These are phyloP conservation scores for Pythium sukuiense DNA, from an alignment of 352 stramenopile genomes.

Conservation along the genomic window DNA sequence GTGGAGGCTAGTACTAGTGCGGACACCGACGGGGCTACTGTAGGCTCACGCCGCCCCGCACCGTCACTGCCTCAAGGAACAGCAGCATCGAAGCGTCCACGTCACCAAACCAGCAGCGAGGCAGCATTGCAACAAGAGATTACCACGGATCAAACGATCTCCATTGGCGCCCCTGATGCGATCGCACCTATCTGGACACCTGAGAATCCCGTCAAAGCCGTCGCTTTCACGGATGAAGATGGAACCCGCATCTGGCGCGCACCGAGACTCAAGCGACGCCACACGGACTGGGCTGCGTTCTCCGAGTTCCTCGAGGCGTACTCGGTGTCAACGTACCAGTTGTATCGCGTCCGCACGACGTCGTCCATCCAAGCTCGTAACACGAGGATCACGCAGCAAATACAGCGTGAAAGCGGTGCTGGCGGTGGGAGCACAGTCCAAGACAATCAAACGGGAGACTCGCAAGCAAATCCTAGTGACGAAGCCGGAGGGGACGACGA, in stretches of 20 bases:
- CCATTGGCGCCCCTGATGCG: not conserved
- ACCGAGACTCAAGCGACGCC: slow-evolving; percentile 44
- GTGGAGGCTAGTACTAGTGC: not conserved
- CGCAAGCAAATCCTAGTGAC: slow-evolving; percentile 9
- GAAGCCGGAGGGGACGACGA: not conserved
- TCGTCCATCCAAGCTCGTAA: slow-evolving; percentile 71
- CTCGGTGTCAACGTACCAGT: slow-evolving; percentile 57
- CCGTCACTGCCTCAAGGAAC: not conserved
- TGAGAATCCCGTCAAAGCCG: slow-evolving; percentile 22
- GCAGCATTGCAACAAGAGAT: not conserved
- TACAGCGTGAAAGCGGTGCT: slow-evolving; percentile 6
- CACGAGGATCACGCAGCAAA: slow-evolving; percentile 49
- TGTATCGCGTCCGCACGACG: slow-evolving; percentile 75
- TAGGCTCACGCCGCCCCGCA: not conserved
- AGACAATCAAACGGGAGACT: not conserved
- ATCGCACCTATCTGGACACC: slow-evolving; percentile 26
- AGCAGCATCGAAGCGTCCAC: not conserved
- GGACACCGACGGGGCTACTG: not conserved
- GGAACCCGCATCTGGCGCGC: slow-evolving; percentile 48
- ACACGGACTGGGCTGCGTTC: slow-evolving; percentile 59
- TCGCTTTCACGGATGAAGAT: slow-evolving; percentile 24
- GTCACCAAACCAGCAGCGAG: not conserved
- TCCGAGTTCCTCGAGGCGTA: slow-evolving; percentile 62
- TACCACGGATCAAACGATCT: not conserved
- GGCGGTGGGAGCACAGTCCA: not conserved